Conservation (phyloP, 192 early-diverging fungal genomes). For the Coemansia sp. region DNA sequence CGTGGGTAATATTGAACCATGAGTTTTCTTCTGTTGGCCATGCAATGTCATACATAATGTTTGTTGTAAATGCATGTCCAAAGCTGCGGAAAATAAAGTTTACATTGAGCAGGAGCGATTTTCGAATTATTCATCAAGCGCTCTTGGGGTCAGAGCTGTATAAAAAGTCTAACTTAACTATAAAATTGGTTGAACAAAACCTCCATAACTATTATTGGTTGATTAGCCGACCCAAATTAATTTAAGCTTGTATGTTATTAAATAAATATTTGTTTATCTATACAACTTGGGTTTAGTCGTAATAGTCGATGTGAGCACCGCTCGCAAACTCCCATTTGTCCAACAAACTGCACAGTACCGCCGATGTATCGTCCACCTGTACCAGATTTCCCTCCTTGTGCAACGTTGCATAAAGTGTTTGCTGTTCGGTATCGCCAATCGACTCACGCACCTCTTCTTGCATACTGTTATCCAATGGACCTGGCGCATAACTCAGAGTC, state of each 20-base stretch:
- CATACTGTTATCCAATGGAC: slow-evolving; percentile 85
- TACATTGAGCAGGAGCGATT: neutral
- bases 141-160: neutral
- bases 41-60: neutral
- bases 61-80: neutral
- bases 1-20: neutral
- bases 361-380: slow-evolving; percentile 62
- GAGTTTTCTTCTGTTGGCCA: neutral
- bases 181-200: too few species aligned
- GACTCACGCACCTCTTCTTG: slow-evolving; percentile 69
- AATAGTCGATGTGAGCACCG: slow-evolving; percentile 72
- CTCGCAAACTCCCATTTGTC: slow-evolving; percentile 58
- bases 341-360: slow-evolving; percentile 62
- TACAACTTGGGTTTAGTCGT: slow-evolving; percentile 36
- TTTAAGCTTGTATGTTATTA: too few species aligned
- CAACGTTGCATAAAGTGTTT: slow-evolving; percentile 62
- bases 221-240: neutral
- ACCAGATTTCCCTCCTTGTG: slow-evolving; percentile 69
- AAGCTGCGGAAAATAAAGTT: neutral
- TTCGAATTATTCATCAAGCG: neutral
- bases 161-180: neutral
- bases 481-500: slow-evolving; percentile 83
- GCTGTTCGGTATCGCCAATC: slow-evolving; percentile 67
- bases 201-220: too few species aligned
- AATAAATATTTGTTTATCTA: too few species aligned